Percentiles rank a stretch among this genome's conserved stretches.
These are phyloP conservation scores for Geopyxis carbonaria DNA, from an alignment of 495 filamentous ascomycete species.

Conservation along the genomic window DNA sequence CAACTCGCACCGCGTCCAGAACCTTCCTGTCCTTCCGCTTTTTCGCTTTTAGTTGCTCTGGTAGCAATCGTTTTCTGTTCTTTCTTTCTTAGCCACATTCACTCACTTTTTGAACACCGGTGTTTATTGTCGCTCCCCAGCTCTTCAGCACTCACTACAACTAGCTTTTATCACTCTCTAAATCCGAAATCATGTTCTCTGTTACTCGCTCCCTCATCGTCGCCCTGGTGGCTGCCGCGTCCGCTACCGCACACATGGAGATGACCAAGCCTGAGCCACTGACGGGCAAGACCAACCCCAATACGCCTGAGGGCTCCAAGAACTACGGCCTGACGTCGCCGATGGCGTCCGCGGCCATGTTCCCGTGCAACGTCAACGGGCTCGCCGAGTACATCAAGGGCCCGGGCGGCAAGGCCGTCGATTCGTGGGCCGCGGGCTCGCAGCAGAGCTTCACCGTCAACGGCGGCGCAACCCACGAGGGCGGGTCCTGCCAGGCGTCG, in stretches of 20 bases:
- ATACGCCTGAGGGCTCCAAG: slow-evolving; percentile 30
- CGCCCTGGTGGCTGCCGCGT: slow-evolving; percentile 27
- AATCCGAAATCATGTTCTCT: neutral
- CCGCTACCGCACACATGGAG: slow-evolving; percentile 40
- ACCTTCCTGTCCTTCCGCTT: too few relatives aligned
- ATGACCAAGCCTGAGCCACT: slow-evolving; percentile 41
- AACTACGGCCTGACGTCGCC: slow-evolving; percentile 43
- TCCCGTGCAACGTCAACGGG: slow-evolving; percentile 52
- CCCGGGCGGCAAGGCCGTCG: slow-evolving; percentile 30
- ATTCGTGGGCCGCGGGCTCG: slow-evolving; percentile 38
- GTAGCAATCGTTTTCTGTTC: too few relatives aligned
- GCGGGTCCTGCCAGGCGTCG: slow-evolving; percentile 48
- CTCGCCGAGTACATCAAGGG: slow-evolving; percentile 35
- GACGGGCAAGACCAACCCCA: slow-evolving; percentile 35
- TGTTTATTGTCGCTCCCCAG: too few relatives aligned
- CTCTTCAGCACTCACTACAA: too few relatives aligned
- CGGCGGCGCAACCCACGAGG: slow-evolving; percentile 42
- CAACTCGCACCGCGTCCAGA: too few relatives aligned
- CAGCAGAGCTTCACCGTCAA: slow-evolving; percentile 40
- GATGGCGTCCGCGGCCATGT: slow-evolving; percentile 32
- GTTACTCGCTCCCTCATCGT: slow-evolving; percentile 13
- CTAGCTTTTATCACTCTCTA: too few relatives aligned
- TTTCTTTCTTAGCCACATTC: too few relatives aligned
- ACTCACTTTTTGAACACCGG: too few relatives aligned
- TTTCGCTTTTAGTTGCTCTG: too few relatives aligned